Evolutionary conservation across 2,329 filamentous ascomycete genomes (phyloP).

Genomic region (Neopestalotiopsis sp.): DNA sequence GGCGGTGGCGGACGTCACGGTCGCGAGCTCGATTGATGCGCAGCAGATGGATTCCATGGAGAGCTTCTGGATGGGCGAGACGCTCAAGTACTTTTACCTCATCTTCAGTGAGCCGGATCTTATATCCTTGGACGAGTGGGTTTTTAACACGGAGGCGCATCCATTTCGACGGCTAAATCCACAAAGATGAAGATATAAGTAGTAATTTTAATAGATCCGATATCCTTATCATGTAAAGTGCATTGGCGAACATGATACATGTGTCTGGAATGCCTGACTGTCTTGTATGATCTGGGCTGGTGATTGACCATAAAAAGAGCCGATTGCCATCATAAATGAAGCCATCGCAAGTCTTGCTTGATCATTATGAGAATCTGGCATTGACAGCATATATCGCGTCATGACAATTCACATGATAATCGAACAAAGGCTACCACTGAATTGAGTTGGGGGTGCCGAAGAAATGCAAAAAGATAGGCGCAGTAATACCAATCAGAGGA

Average conservation of each 20-base stretch:
- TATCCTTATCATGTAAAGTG: background rate
- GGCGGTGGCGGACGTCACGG: slow-evolving; percentile 31
- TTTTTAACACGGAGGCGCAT: slow-evolving; percentile 24
- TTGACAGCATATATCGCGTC: background rate
- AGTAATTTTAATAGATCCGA: background rate
- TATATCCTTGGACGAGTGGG: slow-evolving; percentile 20
- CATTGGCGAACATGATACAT: background rate
- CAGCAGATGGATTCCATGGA: slow-evolving; percentile 31
- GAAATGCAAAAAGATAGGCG: background rate
- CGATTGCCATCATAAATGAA: too few relatives aligned
- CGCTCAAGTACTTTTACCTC: slow-evolving; percentile 24
- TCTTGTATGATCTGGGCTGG: too few relatives aligned
- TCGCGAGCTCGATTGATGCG: slow-evolving; percentile 19
- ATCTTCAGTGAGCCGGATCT: slow-evolving; percentile 23
- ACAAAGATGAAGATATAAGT: background rate
- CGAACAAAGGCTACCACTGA: background rate
- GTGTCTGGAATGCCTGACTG: background rate
- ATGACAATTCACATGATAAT: background rate
- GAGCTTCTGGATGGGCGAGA: slow-evolving; percentile 25
- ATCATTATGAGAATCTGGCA: background rate
- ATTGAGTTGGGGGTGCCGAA: background rate
- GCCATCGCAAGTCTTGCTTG: too few relatives aligned
- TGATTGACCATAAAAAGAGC: too few relatives aligned
- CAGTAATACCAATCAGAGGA: slow-evolving; percentile 4
- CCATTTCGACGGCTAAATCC: slow-evolving; percentile 18